Conservation (phyloP, 225 moss, liverwort and hornwort genomes). For the Lunularia cruciata region DNA sequence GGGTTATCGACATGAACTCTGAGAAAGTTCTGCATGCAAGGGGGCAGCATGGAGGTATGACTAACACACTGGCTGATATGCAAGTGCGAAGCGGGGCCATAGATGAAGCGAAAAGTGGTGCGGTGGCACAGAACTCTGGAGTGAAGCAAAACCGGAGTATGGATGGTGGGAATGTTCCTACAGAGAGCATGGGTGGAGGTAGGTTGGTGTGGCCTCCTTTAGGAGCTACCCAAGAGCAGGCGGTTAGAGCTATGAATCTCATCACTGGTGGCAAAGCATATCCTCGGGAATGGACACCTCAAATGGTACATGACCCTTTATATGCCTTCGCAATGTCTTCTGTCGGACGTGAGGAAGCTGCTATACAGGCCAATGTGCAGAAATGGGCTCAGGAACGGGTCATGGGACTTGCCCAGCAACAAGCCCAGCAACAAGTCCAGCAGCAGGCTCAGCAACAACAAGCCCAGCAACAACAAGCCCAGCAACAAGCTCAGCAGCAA, state of each 20-base stretch:
- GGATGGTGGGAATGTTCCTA: neutral
- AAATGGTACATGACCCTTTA: conserved; percentile 9
- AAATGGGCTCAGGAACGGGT: conserved; percentile 45
- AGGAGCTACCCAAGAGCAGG: conserved; percentile 12
- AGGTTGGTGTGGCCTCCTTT: conserved; percentile 23
- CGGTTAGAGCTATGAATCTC: conserved; percentile 11
- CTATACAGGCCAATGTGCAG: conserved; percentile 28
- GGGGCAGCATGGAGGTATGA: conserved; percentile 9
- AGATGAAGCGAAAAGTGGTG: conserved; percentile 13
- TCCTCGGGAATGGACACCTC: conserved; percentile 26
- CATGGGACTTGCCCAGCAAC: conserved; percentile 22
- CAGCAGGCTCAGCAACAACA: conserved; percentile 4
- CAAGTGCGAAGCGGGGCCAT: neutral
- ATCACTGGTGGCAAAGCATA: conserved; percentile 14
- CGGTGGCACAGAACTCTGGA: conserved; percentile 12
- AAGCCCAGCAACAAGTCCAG: conserved; percentile 4
- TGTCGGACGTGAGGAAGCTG: conserved; percentile 20
- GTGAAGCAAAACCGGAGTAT: conserved; percentile 17
- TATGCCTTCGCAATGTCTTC: conserved; percentile 15
- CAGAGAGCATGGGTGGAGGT: neutral
- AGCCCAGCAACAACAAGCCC: conserved; percentile 2
- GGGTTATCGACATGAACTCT: conserved; percentile 5
- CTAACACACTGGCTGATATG: neutral
- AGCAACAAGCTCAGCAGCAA: conserved; percentile 6
- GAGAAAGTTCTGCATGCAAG: conserved; percentile 19